Percentiles rank a stretch among this genome's conserved stretches.
Conservation (phyloP, 805 yeast species). For the Phaffomyces thermotolerans region DNA sequence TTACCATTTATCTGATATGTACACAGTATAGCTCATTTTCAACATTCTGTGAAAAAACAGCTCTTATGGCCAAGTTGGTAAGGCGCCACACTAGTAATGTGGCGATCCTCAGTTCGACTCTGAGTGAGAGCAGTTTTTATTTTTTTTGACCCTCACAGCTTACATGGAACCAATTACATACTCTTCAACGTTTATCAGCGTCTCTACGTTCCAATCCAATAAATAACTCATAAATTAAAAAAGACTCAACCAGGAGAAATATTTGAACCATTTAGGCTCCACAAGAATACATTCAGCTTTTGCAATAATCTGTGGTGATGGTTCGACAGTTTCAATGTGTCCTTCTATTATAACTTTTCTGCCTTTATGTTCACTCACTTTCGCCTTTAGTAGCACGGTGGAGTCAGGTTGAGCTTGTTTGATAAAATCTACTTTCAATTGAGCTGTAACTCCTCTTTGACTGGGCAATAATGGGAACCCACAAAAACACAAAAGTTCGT, state of each 20-base stretch:
- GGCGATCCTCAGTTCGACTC: constrained; percentile 75
- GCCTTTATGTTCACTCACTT: constrained; percentile 60
- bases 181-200: too few relatives aligned
- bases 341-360: constrained; percentile 81
- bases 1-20: too few relatives aligned
- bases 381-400: constrained; percentile 59
- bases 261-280: constrained; percentile 85
- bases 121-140: constrained; percentile 55
- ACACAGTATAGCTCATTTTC: too few relatives aligned
- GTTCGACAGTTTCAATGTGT: constrained; percentile 43
- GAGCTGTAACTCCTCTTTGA: constrained; percentile 85
- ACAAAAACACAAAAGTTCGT: constrained; percentile 78
- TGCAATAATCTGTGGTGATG: constrained; percentile 40
- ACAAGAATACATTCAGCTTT: constrained; percentile 65
- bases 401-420: constrained; percentile 45
- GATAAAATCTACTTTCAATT: constrained; percentile 52
- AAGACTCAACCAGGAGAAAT: constrained; percentile 46
- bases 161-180: too few relatives aligned
- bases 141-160: too few relatives aligned
- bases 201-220: neutral
- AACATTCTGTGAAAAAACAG: constrained; percentile 9
- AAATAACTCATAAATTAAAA: constrained; percentile 17
- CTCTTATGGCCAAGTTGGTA: constrained; percentile 60
- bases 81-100: constrained; percentile 83
- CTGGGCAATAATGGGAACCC: constrained; percentile 81